Percentiles rank a stretch among this genome's conserved stretches.
phyloP scores from a whole-genome alignment of 2,329 filamentous ascomycete genomes.

The Incumbomyces lentus region DNA sequence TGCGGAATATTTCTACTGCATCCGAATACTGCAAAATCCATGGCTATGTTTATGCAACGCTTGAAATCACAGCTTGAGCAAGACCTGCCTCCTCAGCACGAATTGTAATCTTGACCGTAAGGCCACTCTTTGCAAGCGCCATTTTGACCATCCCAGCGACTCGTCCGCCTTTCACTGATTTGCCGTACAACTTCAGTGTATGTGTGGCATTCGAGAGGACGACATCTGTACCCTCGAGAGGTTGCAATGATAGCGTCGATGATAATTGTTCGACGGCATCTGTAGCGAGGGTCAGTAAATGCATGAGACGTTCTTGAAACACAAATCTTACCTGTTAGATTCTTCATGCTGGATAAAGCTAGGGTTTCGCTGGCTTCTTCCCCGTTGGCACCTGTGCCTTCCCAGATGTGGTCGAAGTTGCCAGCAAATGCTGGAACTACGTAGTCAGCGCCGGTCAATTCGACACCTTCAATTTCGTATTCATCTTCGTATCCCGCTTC shows the following conservation, averaged over 20 bases:
- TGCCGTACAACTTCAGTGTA: conserved; percentile 89
- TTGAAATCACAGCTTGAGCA: conserved; percentile 71
- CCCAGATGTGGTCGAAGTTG: conserved; percentile 93
- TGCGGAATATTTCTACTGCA: too few species aligned
- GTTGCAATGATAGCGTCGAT: conserved; percentile 78
- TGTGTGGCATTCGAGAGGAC: conserved; percentile 81
- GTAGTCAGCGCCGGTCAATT: conserved; percentile 85
- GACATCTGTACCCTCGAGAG: conserved; percentile 87
- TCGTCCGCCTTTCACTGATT: conserved; percentile 81
- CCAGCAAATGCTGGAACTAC: conserved; percentile 86
- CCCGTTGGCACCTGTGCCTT: conserved; percentile 77
- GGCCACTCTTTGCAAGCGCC: conserved; percentile 85
- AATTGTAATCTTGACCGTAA: conserved; percentile 90
- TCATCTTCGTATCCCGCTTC: conserved; percentile 92
- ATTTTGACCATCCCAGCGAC: conserved; percentile 83
- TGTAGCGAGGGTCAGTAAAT: conserved; percentile 31
- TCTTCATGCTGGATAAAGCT: conserved; percentile 78
- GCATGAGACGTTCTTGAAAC: conserved; percentile 3
- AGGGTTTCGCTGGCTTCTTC: conserved; percentile 87
- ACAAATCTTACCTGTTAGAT: conserved; percentile 65
- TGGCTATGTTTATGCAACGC: conserved; percentile 2
- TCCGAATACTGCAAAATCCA: too few species aligned
- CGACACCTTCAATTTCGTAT: conserved; percentile 90
- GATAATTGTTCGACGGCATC: conserved; percentile 89
- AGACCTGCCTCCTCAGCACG: conserved; percentile 88